Evolutionary conservation across 2,329 filamentous ascomycete species (phyloP).

Genomic region (Penicillium rolfsii): DNA sequence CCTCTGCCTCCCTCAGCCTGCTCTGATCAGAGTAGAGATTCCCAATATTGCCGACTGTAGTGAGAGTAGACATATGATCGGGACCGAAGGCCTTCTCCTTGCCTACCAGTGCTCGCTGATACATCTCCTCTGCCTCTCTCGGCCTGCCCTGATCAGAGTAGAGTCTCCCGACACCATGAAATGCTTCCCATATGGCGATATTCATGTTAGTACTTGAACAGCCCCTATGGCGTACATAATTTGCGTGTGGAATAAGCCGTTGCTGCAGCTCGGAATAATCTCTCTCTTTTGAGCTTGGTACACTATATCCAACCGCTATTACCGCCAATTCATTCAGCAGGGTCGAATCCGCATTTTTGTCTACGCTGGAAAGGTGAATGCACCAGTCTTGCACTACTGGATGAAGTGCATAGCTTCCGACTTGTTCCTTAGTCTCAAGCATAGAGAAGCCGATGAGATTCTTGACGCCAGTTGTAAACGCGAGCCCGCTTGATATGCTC

Average conservation of each 20-base stretch:
- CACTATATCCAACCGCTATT: constrained; percentile 21
- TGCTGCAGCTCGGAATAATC: constrained; percentile 22
- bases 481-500: constrained; percentile 21
- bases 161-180: background rate
- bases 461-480: constrained; percentile 26
- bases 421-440: constrained; percentile 30
- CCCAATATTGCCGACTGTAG: background rate
- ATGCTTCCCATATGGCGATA: constrained; percentile 12
- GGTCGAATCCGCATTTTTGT: constrained; percentile 1
- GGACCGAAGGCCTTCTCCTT: background rate
- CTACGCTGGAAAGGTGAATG: constrained; percentile 12
- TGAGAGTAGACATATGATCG: background rate
- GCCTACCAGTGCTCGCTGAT: background rate
- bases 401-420: constrained; percentile 33
- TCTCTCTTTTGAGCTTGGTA: constrained; percentile 4
- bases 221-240: constrained; percentile 11
- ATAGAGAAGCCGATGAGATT: constrained; percentile 33
- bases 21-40: background rate
- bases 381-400: constrained; percentile 35
- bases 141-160: background rate
- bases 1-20: background rate
- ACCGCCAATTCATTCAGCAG: constrained; percentile 21
- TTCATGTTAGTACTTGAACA: background rate
- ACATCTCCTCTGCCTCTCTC: background rate
- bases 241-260: constrained; percentile 26